phyloP scores from a whole-genome alignment of 2,329 filamentous ascomycete genomes.

The Trichoderma asperellum region DNA sequence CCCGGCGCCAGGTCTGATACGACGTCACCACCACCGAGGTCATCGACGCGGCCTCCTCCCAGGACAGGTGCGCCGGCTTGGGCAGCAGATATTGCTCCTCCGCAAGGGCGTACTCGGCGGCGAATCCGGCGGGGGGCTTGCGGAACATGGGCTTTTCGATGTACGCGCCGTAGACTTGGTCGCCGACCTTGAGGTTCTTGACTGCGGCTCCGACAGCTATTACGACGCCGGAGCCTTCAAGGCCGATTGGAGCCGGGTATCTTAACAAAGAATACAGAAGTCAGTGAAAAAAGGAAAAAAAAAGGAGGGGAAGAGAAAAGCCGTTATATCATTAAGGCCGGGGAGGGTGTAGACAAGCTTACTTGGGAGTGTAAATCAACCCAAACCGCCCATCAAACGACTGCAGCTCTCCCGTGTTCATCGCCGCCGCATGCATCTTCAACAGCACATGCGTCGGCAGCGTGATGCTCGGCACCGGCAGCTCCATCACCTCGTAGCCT shows the following conservation, averaged over 20 bases:
- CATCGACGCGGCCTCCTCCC: constrained; percentile 45
- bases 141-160: constrained; percentile 46
- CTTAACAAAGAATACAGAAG: constrained; percentile 17
- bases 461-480: constrained; percentile 51
- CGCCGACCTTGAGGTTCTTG: constrained; percentile 39
- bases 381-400: constrained; percentile 22
- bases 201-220: constrained; percentile 38
- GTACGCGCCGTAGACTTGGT: constrained; percentile 46
- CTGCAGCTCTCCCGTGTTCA: constrained; percentile 45
- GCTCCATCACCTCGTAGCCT: constrained; percentile 45
- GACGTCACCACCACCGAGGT: constrained; percentile 48
- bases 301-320: constrained; percentile 31
- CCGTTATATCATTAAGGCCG: constrained; percentile 32
- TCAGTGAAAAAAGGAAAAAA: neutral
- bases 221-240: constrained; percentile 43
- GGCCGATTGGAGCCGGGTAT: constrained; percentile 36
- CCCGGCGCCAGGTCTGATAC: constrained; percentile 49
- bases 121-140: constrained; percentile 39
- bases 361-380: constrained; percentile 9
- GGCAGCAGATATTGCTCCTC: constrained; percentile 42
- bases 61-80: constrained; percentile 40
- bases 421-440: constrained; percentile 43
- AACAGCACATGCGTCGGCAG: constrained; percentile 50
- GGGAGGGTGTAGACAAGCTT: constrained; percentile 21
- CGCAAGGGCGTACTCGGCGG: constrained; percentile 47